Conservation (phyloP, 2,329 filamentous ascomycete species). For the Lasiodiplodia sp. region DNA sequence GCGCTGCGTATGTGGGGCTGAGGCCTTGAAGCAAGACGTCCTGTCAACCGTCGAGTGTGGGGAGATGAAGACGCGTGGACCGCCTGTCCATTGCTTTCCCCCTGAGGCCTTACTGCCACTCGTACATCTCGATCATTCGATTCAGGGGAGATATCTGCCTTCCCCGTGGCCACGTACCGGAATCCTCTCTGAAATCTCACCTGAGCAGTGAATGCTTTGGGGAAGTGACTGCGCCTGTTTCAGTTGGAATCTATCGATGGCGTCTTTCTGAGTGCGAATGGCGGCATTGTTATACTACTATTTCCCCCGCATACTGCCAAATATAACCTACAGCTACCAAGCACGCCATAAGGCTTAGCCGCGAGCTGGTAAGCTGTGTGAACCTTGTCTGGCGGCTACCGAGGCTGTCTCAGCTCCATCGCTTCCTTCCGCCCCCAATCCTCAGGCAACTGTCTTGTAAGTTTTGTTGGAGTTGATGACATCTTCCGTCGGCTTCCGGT, state of each 20-base stretch:
- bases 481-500: too few relatives aligned
- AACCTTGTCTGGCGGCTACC: background rate
- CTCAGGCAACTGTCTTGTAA: background rate
- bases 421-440: background rate
- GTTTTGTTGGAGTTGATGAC: too few relatives aligned
- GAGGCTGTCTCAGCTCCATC: background rate
- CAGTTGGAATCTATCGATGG: background rate
- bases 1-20: conserved; percentile 28
- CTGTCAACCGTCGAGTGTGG: conserved; percentile 3
- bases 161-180: background rate
- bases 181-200: background rate
- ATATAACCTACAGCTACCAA: background rate
- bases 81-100: conserved; percentile 4
- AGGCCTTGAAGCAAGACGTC: conserved; percentile 24
- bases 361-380: background rate
- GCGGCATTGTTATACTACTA: background rate
- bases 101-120: background rate
- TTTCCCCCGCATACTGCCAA: background rate
- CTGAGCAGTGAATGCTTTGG: background rate
- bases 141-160: background rate
- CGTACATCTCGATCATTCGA: background rate
- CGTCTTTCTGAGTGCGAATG: background rate
- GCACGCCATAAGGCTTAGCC: background rate
- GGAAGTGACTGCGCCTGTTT: background rate
- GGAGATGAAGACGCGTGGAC: conserved; percentile 22